Conservation (phyloP, 2,329 filamentous ascomycete genomes). For the Thermothelomyces thermophilus region DNA sequence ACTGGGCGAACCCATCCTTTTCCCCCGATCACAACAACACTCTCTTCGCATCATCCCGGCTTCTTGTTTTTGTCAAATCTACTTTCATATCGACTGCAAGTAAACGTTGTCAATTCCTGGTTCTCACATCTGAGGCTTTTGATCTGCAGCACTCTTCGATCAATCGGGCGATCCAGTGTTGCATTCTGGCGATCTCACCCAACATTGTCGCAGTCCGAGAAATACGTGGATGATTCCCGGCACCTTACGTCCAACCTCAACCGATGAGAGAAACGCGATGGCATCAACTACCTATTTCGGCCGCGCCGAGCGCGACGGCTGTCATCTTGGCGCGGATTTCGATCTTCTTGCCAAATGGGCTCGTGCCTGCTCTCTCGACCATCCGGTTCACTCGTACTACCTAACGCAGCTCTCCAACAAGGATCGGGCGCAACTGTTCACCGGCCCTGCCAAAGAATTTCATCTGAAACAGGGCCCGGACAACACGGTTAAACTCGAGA, state of each 20-base stretch:
- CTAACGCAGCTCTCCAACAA: constrained; percentile 18
- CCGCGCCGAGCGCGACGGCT: constrained; percentile 16
- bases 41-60: not conserved
- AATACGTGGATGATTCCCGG: not conserved
- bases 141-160: not conserved
- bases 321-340: constrained; percentile 20
- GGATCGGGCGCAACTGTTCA: constrained; percentile 20
- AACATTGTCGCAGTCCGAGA: not conserved
- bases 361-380: constrained; percentile 1
- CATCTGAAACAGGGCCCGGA: constrained; percentile 11
- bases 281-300: constrained; percentile 17
- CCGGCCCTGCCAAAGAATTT: constrained; percentile 13
- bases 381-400: constrained; percentile 10
- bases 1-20: not conserved
- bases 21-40: not conserved
- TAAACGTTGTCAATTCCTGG: not conserved
- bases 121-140: not conserved
- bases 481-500: constrained; percentile 17
- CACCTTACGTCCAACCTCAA: not conserved
- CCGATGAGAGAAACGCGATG: constrained; percentile 14
- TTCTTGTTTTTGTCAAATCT: not conserved
- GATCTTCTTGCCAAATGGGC: constrained; percentile 21
- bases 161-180: not conserved
- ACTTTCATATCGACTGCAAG: not conserved
- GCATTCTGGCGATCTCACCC: not conserved